Percentiles rank a stretch among this genome's conserved stretches.
Conservation (phyloP, 2,329 filamentous ascomycete genomes). For the Basipetospora chlamydospora region DNA sequence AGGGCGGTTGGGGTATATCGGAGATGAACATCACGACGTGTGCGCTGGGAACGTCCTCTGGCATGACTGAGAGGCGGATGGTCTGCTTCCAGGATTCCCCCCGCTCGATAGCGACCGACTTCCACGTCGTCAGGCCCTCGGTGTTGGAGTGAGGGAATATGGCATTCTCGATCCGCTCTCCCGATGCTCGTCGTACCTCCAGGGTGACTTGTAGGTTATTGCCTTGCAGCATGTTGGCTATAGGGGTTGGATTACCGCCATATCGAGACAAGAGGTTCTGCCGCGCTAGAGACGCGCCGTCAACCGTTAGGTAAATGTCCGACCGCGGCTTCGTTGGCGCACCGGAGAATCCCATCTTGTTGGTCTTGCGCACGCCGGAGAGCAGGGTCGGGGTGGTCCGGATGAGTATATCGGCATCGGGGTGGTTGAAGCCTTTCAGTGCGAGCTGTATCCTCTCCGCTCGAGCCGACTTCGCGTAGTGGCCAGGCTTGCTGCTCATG, state of each 20-base stretch:
- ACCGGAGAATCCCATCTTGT: slow-evolving; percentile 85
- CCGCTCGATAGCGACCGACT: slow-evolving; percentile 65
- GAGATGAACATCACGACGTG: slow-evolving; percentile 85
- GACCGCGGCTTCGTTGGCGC: slow-evolving; percentile 78
- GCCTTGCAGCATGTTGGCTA: slow-evolving; percentile 46
- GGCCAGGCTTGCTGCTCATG: slow-evolving; percentile 57
- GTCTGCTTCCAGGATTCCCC: slow-evolving; percentile 82
- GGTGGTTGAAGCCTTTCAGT: slow-evolving; percentile 60
- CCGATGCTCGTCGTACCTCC: slow-evolving; percentile 67
- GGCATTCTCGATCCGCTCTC: slow-evolving; percentile 74
- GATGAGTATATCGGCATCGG: slow-evolving; percentile 68
- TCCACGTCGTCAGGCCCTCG: slow-evolving; percentile 68
- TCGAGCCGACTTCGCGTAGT: slow-evolving; percentile 56
- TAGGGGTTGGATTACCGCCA: slow-evolving; percentile 59
- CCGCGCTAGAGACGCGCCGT: slow-evolving; percentile 61
- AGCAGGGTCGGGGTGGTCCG: slow-evolving; percentile 78
- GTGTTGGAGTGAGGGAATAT: slow-evolving; percentile 79
- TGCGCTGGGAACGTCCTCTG: slow-evolving; percentile 64
- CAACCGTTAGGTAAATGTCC: slow-evolving; percentile 86
- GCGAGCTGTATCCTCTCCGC: slow-evolving; percentile 70
- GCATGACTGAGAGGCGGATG: slow-evolving; percentile 62
- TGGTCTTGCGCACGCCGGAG: slow-evolving; percentile 65
- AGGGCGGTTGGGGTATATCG: slow-evolving; percentile 74
- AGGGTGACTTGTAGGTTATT: slow-evolving; percentile 75
- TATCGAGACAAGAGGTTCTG: slow-evolving; percentile 57